These are phyloP conservation scores for Trametopsis cervina DNA, from an alignment of 768 basidiomycete genomes.

Conservation along the genomic window DNA sequence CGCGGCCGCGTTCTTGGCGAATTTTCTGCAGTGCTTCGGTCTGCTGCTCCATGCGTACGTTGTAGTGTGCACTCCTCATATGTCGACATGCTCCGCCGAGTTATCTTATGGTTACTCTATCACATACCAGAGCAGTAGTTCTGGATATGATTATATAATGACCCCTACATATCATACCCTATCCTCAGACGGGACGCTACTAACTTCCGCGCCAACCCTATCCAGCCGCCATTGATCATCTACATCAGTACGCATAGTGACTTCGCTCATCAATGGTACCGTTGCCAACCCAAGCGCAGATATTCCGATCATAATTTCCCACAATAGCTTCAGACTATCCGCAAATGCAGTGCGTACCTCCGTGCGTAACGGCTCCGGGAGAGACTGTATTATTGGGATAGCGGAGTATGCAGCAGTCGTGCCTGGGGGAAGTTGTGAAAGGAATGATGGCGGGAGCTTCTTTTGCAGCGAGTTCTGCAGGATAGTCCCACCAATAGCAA, in stretches of 20 bases:
- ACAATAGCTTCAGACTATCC: not conserved
- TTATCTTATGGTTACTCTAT: too few relatives aligned
- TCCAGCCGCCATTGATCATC: constrained; percentile 6
- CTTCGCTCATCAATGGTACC: not conserved
- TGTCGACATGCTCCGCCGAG: too few relatives aligned
- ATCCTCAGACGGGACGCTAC: too few relatives aligned
- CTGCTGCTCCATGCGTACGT: too few relatives aligned
- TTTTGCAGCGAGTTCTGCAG: constrained; percentile 28
- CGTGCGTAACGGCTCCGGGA: constrained; percentile 21
- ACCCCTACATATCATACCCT: too few relatives aligned
- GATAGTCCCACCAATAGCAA: constrained; percentile 27
- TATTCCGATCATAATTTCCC: not conserved
- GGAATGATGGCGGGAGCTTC: constrained; percentile 22
- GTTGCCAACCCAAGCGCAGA: not conserved
- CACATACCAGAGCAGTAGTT: too few relatives aligned
- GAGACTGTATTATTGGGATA: constrained; percentile 20
- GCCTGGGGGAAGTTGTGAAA: constrained; percentile 4
- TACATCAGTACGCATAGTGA: not conserved
- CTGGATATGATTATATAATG: too few relatives aligned
- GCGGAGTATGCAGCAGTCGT: constrained; percentile 19
- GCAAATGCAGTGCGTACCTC: constrained; percentile 21
- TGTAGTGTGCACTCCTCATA: too few relatives aligned
- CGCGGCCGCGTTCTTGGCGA: too few relatives aligned
- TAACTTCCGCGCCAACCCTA: too few relatives aligned
- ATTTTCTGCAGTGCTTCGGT: too few relatives aligned